Conservation (phyloP, 1,284 basidiomycete species). For the Apiotrichum sp. region DNA sequence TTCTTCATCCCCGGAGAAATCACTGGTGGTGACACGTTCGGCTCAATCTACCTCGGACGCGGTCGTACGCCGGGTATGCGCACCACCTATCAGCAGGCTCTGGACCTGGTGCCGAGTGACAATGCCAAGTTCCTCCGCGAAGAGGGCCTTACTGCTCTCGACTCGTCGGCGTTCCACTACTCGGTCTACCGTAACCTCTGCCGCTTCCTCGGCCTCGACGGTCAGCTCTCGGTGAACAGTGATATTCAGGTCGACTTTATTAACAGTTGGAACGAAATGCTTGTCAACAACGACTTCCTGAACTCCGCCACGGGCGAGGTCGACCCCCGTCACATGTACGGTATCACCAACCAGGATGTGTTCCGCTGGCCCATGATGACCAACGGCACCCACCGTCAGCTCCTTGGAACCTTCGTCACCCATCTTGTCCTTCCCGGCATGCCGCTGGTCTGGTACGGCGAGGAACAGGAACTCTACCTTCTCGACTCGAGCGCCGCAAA, state of each 20-base stretch:
- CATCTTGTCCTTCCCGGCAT: conserved; percentile 79
- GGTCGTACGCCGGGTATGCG: conserved; percentile 65
- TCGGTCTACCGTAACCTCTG: conserved; percentile 76
- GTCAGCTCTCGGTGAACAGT: conserved; percentile 78
- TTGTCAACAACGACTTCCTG: conserved; percentile 75
- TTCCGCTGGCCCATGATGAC: conserved; percentile 83
- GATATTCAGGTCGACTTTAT: conserved; percentile 75
- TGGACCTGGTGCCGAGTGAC: conserved; percentile 53
- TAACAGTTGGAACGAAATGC: conserved; percentile 81
- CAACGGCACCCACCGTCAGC: conserved; percentile 70
- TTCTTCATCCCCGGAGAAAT: conserved; percentile 88
- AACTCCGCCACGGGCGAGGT: conserved; percentile 61
- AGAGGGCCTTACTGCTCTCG: conserved; percentile 58
- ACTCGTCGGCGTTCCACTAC: conserved; percentile 81
- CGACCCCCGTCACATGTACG: conserved; percentile 82
- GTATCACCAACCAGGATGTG: conserved; percentile 84
- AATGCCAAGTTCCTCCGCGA: conserved; percentile 73
- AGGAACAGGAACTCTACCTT: conserved; percentile 77
- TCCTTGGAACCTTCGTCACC: conserved; percentile 68
- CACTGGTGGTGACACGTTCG: conserved; percentile 87
- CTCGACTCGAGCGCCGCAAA: conserved; percentile 77
- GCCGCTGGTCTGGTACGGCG: conserved; percentile 76
- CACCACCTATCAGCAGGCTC: conserved; percentile 59
- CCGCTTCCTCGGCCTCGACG: conserved; percentile 87
- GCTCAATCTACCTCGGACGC: conserved; percentile 76